Percentiles rank a stretch among this genome's conserved stretches.
Evolutionary conservation across 164 flowering plant species (phyloP).

Genomic region (Santalum album): DNA sequence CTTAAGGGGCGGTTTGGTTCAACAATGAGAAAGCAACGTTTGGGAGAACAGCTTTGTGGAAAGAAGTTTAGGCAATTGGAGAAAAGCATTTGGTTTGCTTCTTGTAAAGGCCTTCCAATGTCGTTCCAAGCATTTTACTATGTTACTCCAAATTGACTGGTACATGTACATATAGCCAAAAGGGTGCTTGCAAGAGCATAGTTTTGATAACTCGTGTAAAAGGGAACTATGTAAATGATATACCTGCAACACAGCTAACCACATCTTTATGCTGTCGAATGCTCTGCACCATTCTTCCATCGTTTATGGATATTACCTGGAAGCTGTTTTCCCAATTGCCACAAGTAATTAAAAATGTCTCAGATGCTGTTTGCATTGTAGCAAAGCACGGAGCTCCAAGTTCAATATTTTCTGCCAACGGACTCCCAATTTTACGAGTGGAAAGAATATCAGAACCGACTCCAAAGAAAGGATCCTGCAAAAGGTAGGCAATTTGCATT

Average conservation of each 20-base stretch:
- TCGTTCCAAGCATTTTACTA: too few relatives aligned
- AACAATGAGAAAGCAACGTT: too few relatives aligned
- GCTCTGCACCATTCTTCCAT: constrained; percentile 89
- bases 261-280: constrained; percentile 91
- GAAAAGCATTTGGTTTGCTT: too few relatives aligned
- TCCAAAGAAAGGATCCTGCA: constrained; percentile 94
- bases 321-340: constrained; percentile 99
- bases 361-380: constrained; percentile 66
- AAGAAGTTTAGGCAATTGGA: too few relatives aligned
- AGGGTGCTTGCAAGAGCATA: too few relatives aligned
- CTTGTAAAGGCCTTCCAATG: too few relatives aligned
- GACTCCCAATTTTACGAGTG: constrained; percentile 77
- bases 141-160: too few relatives aligned
- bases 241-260: constrained; percentile 97
- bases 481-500: constrained; percentile 7
- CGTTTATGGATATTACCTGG: constrained; percentile 72
- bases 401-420: constrained; percentile 71
- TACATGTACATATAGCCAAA: too few relatives aligned
- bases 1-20: too few relatives aligned
- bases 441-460: constrained; percentile 88
- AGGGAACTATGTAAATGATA: neutral
- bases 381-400: constrained; percentile 86
- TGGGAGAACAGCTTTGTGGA: too few relatives aligned
- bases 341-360: constrained; percentile 74
- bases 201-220: too few relatives aligned